Evolutionary conservation across 2,329 filamentous ascomycete genomes (phyloP), one percentile per base, ranked within the genome.

Genomic region (Chrysosporium queenslandicum): DNA sequence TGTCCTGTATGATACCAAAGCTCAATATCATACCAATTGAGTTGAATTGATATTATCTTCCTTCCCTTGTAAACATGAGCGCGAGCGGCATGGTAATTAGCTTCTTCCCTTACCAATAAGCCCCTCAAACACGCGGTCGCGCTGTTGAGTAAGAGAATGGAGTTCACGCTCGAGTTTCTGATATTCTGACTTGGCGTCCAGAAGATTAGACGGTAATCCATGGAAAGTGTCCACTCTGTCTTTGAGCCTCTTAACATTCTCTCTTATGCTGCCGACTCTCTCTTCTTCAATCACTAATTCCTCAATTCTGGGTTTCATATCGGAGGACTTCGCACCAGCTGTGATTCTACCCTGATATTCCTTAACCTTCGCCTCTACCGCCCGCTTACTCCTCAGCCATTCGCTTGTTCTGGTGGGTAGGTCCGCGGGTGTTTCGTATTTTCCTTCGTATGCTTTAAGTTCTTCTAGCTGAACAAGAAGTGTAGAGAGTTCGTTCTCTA

Each of bases 91-190:
- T 20, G 14, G 1, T 8, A 6, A 46, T 52, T 18, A 47, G 25
- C 23, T 9, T 23, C 16, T 23, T 9, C 39, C 30, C 39, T 42
- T 30, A 40, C 82, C 80, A 2, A 87, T 80, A 43, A 92, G 65
- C 1, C 76, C 78, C 63, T 91, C 87, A 64, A 94, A 94, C 51
- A 87, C 74, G 27, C 71, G 75, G 64, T 95, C 87, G 50, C 89
- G 77, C 59, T 76, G 75, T 57, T 74, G 74, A 25, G 77, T 82
- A 48, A 87, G 68, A 8, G 71, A 69, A 36, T 77, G 74, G 42
- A 94, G 71, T 61, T 88, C 80, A 1, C 72, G 70, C 55, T 85
- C 78, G 40, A 89, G 68, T 27, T 75, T 72, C 58, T 86, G 84
- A 25, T 95, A 74, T 64, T 87, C 82, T n/a, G 74, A 69, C 59